A percentile compares a stretch with the other conserved stretches of the same genome.
Conservation (phyloP, 2,329 filamentous ascomycete genomes). For the Aspergillus sp. region DNA sequence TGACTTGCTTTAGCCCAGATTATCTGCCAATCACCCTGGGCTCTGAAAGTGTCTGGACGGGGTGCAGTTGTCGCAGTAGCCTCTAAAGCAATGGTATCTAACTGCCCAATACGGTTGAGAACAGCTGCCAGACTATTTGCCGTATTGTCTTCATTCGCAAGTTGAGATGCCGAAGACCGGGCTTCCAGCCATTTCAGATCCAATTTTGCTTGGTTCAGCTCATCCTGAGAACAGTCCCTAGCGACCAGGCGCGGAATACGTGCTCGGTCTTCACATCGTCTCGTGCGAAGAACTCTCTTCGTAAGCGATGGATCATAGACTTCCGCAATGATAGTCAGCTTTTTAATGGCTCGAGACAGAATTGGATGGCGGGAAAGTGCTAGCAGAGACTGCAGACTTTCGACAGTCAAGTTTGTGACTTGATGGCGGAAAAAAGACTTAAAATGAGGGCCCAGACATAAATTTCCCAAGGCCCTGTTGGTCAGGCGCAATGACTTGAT, state of each 20-base stretch:
- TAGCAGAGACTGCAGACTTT: not conserved
- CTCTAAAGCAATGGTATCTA: no score
- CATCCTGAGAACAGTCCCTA: not conserved
- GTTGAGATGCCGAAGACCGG: accelerated
- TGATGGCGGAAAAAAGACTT: not conserved
- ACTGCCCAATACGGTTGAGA: not conserved
- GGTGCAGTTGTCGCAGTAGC: no score
- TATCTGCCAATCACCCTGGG: not conserved
- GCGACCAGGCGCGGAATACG: not conserved
- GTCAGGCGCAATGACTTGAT: not conserved
- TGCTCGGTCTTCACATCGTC: no score
- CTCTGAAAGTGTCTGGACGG: not conserved
- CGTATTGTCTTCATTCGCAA: not conserved
- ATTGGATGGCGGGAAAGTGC: not conserved
- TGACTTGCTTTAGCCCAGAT: not conserved
- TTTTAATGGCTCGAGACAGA: not conserved
- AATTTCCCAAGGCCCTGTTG: not conserved
- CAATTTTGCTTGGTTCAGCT: not conserved
- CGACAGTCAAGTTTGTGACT: not conserved
- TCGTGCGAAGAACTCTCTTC: not conserved
- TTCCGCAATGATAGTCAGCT: not conserved
- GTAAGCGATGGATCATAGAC: not conserved
- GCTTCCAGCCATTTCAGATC: not conserved
- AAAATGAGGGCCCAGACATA: not conserved
- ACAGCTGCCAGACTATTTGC: no score